Percentiles rank a stretch among this genome's conserved stretches.
phyloP scores from a whole-genome alignment of 208 protist genomes.

The Borovskyia barvae region DNA sequence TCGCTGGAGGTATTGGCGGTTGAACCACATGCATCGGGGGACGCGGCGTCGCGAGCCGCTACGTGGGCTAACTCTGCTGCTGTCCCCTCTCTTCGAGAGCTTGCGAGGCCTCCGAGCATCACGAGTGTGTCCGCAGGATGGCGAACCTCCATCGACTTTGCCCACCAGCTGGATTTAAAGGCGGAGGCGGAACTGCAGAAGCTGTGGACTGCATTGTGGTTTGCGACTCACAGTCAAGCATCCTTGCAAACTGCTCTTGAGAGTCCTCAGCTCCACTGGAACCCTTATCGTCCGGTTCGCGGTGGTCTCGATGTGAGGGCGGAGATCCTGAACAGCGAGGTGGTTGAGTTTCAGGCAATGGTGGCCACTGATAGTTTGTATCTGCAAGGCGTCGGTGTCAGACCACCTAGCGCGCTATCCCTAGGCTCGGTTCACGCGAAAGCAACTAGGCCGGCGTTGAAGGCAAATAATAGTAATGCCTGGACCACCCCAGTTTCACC shows the following conservation, averaged over 20 bases:
- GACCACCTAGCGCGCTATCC: neutral
- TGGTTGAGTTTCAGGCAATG: slow-evolving; percentile 56
- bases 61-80: too few relatives aligned
- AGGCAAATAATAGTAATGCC: neutral
- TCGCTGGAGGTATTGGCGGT: neutral
- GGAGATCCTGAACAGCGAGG: slow-evolving; percentile 69
- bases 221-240: slow-evolving; percentile 39
- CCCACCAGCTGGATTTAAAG: slow-evolving; percentile 32
- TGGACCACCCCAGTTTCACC: neutral
- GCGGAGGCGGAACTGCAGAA: slow-evolving; percentile 44
- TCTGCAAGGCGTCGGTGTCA: slow-evolving; percentile 24
- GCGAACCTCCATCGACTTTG: slow-evolving; percentile 40
- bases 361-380: slow-evolving; percentile 47
- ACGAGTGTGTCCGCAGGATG: neutral
- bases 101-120: too few relatives aligned
- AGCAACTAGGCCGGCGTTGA: neutral
- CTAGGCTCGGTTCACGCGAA: neutral
- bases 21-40: too few relatives aligned
- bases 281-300: slow-evolving; percentile 75
- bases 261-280: slow-evolving; percentile 54
- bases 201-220: slow-evolving; percentile 43
- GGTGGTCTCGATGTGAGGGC: slow-evolving; percentile 39
- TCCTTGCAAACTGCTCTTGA: slow-evolving; percentile 33
- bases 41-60: too few relatives aligned
- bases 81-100: neutral